phyloP scores from a whole-genome alignment of 2,329 filamentous ascomycete species.

The Cercospora citrullina region DNA sequence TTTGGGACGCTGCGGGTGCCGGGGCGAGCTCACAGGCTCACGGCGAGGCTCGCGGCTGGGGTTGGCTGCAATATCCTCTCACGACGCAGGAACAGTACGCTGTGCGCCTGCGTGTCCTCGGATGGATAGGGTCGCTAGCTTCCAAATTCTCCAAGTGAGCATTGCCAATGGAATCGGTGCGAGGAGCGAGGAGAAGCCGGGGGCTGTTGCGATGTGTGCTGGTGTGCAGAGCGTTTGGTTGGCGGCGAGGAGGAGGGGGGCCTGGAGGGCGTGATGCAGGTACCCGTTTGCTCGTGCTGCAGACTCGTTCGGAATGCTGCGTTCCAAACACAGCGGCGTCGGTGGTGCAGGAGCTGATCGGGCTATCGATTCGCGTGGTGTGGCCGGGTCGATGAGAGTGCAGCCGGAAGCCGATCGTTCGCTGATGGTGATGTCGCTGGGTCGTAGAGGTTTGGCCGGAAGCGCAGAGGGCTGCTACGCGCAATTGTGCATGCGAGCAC shows the following conservation, averaged over 20 bases:
- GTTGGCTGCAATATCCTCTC: conserved; percentile 1
- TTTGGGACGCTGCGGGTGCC: conserved; percentile 8
- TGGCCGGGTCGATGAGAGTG: background rate
- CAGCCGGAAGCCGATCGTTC: background rate
- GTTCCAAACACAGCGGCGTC: conserved; percentile 9
- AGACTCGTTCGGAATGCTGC: conserved; percentile 6
- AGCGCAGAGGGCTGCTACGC: background rate
- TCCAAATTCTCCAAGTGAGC: conserved; percentile 14
- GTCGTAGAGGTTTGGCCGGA: background rate
- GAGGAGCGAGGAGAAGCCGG: conserved; percentile 5
- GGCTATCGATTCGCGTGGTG: background rate
- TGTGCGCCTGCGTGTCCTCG: conserved; percentile 9
- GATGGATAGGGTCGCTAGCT: conserved; percentile 10
- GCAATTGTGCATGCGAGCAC: background rate
- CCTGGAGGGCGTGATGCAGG: conserved; percentile 7
- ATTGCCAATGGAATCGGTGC: conserved; percentile 13
- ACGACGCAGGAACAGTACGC: background rate
- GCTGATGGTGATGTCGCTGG: background rate
- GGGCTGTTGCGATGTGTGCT: conserved; percentile 10
- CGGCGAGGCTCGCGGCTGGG: conserved; percentile 7
- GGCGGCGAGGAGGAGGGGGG: background rate
- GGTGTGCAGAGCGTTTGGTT: conserved; percentile 11
- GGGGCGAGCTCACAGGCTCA: conserved; percentile 17
- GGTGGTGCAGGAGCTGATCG: background rate
- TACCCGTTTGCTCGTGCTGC: conserved; percentile 11